Conservation (phyloP, 805 yeast genomes). For the Candida sanyiensis region DNA sequence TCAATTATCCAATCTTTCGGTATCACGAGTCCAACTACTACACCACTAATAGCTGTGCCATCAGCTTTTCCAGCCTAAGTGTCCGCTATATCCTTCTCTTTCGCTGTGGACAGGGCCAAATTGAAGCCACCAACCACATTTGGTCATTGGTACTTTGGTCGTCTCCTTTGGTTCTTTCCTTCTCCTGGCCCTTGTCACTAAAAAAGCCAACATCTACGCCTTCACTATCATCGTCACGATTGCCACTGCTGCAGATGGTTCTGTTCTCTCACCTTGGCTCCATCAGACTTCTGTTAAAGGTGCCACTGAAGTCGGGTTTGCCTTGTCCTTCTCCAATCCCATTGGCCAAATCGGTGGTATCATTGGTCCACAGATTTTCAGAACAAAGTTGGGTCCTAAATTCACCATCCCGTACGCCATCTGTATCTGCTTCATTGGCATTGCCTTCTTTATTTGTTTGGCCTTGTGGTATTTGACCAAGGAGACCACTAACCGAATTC, state of each 20-base stretch:
- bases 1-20: slow-evolving; percentile 14
- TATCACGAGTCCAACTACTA: slow-evolving; percentile 7
- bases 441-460: background rate
- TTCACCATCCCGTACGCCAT: slow-evolving; percentile 11
- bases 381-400: slow-evolving; percentile 10
- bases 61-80: slow-evolving; percentile 13
- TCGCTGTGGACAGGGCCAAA: slow-evolving; percentile 13
- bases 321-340: slow-evolving; percentile 8
- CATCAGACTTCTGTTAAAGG: slow-evolving; percentile 9
- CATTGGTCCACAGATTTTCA: slow-evolving; percentile 15
- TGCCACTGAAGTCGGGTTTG: slow-evolving; percentile 11
- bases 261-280: slow-evolving; percentile 11
- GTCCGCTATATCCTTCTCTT: slow-evolving; percentile 14
- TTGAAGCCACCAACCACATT: slow-evolving; percentile 5
- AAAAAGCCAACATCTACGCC: slow-evolving; percentile 7
- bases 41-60: slow-evolving; percentile 19
- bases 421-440: slow-evolving; percentile 11
- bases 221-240: slow-evolving; percentile 11
- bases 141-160: background rate
- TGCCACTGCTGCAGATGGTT: slow-evolving; percentile 12
- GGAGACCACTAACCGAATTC: background rate
- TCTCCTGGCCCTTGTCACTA: slow-evolving; percentile 7
- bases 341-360: slow-evolving; percentile 13
- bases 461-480: background rate
- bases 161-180: slow-evolving; percentile 3